A percentile compares a stretch with the other conserved stretches of the same genome.
Conservation (phyloP, 2,329 filamentous ascomycete species). For the Trichoderma sp. region DNA sequence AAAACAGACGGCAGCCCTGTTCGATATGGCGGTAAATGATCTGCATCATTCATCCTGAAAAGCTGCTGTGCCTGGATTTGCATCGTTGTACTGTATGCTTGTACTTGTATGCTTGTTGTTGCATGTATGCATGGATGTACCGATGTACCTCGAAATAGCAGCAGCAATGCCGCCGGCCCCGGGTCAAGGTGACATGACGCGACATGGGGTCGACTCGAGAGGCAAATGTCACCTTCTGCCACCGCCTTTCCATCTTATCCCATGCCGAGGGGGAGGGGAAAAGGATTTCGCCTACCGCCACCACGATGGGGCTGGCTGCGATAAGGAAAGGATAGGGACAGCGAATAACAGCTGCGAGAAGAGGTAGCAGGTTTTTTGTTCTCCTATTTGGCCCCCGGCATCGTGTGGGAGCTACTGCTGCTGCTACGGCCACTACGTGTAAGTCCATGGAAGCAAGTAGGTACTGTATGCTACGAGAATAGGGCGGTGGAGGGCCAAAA, state of each 20-base stretch:
- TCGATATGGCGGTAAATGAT: constrained; percentile 25
- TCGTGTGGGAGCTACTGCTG: neutral
- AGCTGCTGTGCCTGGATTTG: constrained; percentile 18
- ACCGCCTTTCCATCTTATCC: constrained; percentile 18
- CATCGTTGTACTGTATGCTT: neutral
- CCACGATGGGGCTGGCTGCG: neutral
- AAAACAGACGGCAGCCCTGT: neutral
- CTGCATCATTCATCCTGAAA: constrained; percentile 10
- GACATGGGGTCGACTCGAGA: neutral
- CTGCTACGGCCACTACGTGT: neutral
- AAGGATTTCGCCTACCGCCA: neutral
- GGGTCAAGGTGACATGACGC: neutral
- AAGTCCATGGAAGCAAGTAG: neutral
- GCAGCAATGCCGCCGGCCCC: neutral
- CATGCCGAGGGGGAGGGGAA: neutral
- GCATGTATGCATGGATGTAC: neutral
- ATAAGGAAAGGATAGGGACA: neutral
- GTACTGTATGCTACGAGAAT: neutral
- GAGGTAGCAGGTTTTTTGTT: neutral
- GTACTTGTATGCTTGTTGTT: neutral
- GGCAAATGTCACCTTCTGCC: constrained; percentile 8
- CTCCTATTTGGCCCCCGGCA: constrained; percentile 1
- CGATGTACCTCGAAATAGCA: neutral
- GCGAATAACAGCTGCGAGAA: neutral
- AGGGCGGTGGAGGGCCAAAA: constrained; percentile 1